phyloP scores from a whole-genome alignment of 1,284 basidiomycete species.

The Laetiporus sulphureus region DNA sequence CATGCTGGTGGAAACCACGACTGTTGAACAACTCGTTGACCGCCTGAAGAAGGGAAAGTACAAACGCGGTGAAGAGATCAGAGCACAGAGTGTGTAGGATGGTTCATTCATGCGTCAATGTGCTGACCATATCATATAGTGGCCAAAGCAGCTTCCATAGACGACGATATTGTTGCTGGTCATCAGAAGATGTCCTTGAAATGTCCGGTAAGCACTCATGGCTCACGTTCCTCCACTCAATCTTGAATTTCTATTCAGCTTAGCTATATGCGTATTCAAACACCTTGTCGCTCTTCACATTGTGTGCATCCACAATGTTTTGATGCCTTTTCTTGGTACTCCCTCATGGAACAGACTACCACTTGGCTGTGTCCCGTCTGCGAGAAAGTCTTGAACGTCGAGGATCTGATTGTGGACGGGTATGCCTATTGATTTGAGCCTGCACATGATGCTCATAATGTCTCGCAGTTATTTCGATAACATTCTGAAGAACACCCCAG shows the following conservation, averaged over 20 bases:
- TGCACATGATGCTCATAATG: not conserved
- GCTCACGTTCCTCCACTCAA: not conserved
- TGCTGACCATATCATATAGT: constrained; percentile 37
- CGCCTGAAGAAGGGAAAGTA: constrained; percentile 62
- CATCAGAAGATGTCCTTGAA: constrained; percentile 85
- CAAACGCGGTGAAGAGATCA: constrained; percentile 59
- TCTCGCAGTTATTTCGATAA: constrained; percentile 69
- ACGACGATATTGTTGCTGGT: constrained; percentile 87
- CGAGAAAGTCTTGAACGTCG: constrained; percentile 69
- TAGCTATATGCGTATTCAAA: constrained; percentile 82
- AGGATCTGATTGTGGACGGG: constrained; percentile 91
- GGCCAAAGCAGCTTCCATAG: constrained; percentile 48
- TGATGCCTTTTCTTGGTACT: constrained; percentile 91
- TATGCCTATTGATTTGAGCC: constrained; percentile 32
- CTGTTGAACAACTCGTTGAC: constrained; percentile 60
- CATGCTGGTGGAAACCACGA: constrained; percentile 73
- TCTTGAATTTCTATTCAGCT: constrained; percentile 42
- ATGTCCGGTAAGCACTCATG: constrained; percentile 75
- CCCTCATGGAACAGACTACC: constrained; percentile 93
- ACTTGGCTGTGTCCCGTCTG: constrained; percentile 98
- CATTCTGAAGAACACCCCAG: constrained; percentile 73
- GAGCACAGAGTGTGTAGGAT: constrained; percentile 50
- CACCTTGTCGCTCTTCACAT: constrained; percentile 77
- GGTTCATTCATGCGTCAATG: not conserved
- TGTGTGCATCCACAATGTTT: constrained; percentile 96